Evolutionary conservation across 257 asterid genomes (phyloP).

Genomic region (Cruciata laevipes): DNA sequence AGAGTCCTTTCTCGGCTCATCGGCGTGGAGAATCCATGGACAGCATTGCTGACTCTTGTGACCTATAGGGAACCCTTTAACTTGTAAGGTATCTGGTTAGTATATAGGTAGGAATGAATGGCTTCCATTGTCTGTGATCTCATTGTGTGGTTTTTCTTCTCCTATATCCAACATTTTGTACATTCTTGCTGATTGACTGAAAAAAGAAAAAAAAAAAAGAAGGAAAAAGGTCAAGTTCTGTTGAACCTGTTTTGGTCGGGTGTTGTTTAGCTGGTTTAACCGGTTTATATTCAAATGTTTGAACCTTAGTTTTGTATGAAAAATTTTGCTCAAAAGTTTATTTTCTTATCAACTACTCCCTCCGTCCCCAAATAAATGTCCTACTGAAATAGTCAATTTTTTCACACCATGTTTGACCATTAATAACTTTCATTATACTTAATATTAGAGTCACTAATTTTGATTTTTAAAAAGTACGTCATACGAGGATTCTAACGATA

Average conservation of each 20-base stretch:
- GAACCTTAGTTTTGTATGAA: too few species aligned
- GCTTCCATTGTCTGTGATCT: constrained; percentile 14
- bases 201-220: constrained; percentile 3
- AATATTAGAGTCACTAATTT: too few species aligned
- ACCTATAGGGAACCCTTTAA: constrained; percentile 26
- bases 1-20: constrained; percentile 40
- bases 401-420: too few species aligned
- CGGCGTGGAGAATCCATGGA: constrained; percentile 56
- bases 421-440: too few species aligned
- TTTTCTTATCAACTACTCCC: too few species aligned
- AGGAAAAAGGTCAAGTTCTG: not conserved
- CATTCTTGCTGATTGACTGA: constrained; percentile 18
- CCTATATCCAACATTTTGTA: constrained; percentile 17
- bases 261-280: too few species aligned
- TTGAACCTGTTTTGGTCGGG: not conserved
- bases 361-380: too few species aligned
- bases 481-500: too few species aligned
- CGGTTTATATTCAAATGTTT: too few species aligned
- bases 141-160: constrained; percentile 20
- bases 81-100: constrained; percentile 21
- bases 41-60: constrained; percentile 60
- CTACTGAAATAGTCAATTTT: too few species aligned
- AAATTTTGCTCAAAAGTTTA: too few species aligned
- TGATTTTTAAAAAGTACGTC: too few species aligned
- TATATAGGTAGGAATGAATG: constrained; percentile 10